phyloP scores from a whole-genome alignment of 495 filamentous ascomycete genomes.

The Neohortaea acidophila region DNA sequence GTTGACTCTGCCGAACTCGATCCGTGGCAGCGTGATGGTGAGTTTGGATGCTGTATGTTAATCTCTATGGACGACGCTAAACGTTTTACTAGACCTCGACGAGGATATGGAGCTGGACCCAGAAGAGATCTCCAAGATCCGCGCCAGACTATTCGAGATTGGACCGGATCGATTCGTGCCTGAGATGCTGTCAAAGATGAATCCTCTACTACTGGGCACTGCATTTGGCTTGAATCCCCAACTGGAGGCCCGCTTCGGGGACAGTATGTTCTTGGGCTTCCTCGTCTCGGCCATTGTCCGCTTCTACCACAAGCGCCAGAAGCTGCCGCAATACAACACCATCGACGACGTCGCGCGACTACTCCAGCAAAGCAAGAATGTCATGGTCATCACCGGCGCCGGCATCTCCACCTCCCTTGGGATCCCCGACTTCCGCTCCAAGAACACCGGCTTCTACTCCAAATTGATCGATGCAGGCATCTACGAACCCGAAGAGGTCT shows the following conservation, averaged over 20 bases:
- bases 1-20: not conserved
- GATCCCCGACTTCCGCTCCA: conserved; percentile 55
- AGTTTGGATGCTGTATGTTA: not conserved
- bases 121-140: not conserved
- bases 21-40: not conserved
- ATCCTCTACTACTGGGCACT: conserved; percentile 71
- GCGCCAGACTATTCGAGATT: conserved; percentile 41
- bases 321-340: conserved; percentile 67
- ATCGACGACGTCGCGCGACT: conserved; percentile 75
- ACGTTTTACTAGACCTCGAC: not conserved
- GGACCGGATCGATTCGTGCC: conserved; percentile 63
- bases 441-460: conserved; percentile 60
- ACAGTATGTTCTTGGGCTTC: conserved; percentile 58
- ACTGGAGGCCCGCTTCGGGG: conserved; percentile 44
- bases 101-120: not conserved
- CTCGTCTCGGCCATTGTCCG: conserved; percentile 62
- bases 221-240: conserved; percentile 60
- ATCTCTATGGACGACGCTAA: not conserved
- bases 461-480: conserved; percentile 62
- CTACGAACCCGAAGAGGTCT: conserved; percentile 83
- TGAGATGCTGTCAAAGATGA: conserved; percentile 54
- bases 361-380: conserved; percentile 58
- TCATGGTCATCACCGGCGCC: conserved; percentile 87
- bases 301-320: conserved; percentile 69
- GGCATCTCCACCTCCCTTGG: conserved; percentile 61